phyloP scores from a whole-genome alignment of 2,329 filamentous ascomycete species.

The Plenodomus biglobosus region DNA sequence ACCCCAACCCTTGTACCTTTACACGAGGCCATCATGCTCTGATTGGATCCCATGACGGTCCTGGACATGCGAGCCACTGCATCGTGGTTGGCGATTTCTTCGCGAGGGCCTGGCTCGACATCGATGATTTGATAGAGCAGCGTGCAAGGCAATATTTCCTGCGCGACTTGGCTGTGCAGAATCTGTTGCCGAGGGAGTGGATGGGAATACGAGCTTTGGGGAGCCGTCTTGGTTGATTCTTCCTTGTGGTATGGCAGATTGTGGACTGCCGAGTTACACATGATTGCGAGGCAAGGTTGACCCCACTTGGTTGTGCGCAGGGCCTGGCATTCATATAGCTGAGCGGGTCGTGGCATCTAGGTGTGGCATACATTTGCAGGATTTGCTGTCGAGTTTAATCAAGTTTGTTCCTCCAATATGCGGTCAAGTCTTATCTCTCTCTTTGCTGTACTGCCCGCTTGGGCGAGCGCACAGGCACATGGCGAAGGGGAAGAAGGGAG shows the following conservation, averaged over 20 bases:
- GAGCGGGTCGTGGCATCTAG: background rate
- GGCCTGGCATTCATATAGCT: conserved; percentile 4
- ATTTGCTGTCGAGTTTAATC: background rate
- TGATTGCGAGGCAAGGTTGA: background rate
- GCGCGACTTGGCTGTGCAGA: conserved; percentile 17
- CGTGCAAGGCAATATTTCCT: conserved; percentile 15
- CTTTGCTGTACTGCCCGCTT: conserved; percentile 1
- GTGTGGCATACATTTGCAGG: background rate
- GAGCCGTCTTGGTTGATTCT: conserved; percentile 9
- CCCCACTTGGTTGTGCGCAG: background rate
- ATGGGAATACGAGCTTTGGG: conserved; percentile 2
- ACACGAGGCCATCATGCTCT: background rate
- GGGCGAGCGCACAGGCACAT: conserved; percentile 24
- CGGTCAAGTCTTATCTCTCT: conserved; percentile 2
- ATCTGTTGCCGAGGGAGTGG: background rate
- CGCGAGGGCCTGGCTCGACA: background rate
- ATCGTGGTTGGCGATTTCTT: background rate
- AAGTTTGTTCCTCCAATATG: conserved; percentile 7
- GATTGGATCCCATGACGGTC: background rate
- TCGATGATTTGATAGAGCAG: background rate
- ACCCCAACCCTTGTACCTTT: background rate
- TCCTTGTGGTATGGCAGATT: conserved; percentile 1
- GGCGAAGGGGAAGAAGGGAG: conserved; percentile 32
- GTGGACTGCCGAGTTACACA: conserved; percentile 1
- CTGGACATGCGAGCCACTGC: background rate